Percentiles rank a stretch among this genome's conserved stretches.
Conservation (phyloP, 257 asterid species). For the Solanum paucissectum region DNA sequence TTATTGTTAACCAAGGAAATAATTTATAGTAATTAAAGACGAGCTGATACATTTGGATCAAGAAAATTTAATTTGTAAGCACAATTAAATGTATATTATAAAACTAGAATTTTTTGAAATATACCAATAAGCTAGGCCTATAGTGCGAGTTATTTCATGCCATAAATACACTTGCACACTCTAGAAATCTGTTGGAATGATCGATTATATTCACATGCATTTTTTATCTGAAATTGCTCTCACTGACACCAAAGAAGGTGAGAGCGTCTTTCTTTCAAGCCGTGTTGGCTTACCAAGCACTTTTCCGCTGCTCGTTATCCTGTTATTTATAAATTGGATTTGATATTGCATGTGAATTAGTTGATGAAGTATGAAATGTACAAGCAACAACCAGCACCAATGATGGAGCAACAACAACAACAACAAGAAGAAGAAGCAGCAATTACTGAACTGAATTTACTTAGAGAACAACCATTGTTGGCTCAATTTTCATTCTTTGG, state of each 20-base stretch:
- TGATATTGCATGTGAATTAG: slow-evolving; percentile 1
- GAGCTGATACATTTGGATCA: background rate
- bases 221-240: too few species aligned
- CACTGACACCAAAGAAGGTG: too few species aligned
- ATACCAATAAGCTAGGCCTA: background rate
- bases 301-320: too few species aligned
- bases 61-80: background rate
- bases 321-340: background rate
- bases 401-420: background rate
- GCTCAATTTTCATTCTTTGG: slow-evolving; percentile 56
- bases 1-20: background rate
- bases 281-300: too few species aligned
- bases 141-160: background rate
- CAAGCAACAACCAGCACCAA: slow-evolving; percentile 19
- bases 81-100: background rate
- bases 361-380: slow-evolving; percentile 43
- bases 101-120: background rate
- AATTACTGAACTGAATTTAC: slow-evolving; percentile 43
- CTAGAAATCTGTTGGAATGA: background rate
- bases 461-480: slow-evolving; percentile 40
- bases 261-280: too few species aligned
- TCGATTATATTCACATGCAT: background rate
- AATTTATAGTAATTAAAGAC: too few species aligned
- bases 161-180: background rate
- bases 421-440: slow-evolving; percentile 10